phyloP scores from a whole-genome alignment of 176 grass and related monocot genomes.

The Zoysia pacifica region DNA sequence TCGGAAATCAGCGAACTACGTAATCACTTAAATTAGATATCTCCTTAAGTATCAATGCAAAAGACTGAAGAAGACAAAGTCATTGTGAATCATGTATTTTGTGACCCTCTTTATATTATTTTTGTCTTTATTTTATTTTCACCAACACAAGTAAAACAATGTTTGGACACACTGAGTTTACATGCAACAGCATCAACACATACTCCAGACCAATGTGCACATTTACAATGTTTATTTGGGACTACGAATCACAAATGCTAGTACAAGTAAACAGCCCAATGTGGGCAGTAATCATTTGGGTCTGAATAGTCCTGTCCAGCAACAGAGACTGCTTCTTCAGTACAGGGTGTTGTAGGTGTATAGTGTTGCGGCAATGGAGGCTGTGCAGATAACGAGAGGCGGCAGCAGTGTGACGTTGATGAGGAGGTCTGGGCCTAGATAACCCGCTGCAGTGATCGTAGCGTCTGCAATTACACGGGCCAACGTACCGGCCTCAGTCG shows the following conservation, averaged over 20 bases:
- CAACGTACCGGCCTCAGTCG: constrained; percentile 80
- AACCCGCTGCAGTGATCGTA: constrained; percentile 86
- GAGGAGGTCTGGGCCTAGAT: constrained; percentile 63
- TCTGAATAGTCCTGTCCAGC: constrained; percentile 7
- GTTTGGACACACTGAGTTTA: not conserved
- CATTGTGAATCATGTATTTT: too few species aligned
- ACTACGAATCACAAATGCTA: not conserved
- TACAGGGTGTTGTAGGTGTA: constrained; percentile 82
- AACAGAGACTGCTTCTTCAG: constrained; percentile 40
- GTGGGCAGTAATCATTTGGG: not conserved
- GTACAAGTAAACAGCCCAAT: not conserved
- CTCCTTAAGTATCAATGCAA: too few species aligned
- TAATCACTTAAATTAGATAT: too few species aligned
- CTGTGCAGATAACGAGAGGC: constrained; percentile 81
- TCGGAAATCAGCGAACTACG: too few species aligned
- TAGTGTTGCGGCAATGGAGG: constrained; percentile 63
- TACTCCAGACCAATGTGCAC: not conserved
- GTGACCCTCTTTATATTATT: too few species aligned
- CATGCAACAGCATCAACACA: constrained; percentile 22
- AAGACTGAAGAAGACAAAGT: too few species aligned
- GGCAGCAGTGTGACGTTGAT: constrained; percentile 83
- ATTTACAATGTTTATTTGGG: not conserved
- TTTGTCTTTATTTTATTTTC: too few species aligned
- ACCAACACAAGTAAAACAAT: not conserved
- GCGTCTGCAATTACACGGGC: constrained; percentile 83